phyloP scores from a whole-genome alignment of 805 yeast genomes.

The Ogataea haglerorum region DNA sequence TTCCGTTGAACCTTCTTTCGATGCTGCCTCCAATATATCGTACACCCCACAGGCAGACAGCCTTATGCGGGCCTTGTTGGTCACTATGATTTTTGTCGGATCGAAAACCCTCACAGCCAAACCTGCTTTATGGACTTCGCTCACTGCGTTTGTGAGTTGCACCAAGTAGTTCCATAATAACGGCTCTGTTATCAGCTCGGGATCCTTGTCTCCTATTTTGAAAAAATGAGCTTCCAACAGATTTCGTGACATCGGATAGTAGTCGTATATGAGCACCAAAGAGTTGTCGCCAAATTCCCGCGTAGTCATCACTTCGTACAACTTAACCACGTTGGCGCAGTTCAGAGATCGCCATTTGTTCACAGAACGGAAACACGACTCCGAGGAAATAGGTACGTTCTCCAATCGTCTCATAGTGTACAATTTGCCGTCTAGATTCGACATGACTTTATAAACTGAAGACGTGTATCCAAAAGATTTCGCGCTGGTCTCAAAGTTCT shows the following conservation, averaged over 20 bases:
- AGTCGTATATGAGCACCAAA: conserved; percentile 77
- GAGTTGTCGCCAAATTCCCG: conserved; percentile 81
- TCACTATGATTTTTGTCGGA: conserved; percentile 66
- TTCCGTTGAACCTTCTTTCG: conserved; percentile 30
- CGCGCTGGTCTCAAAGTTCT: conserved; percentile 36
- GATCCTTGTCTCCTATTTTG: conserved; percentile 37
- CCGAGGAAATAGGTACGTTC: conserved; percentile 50
- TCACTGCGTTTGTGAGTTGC: conserved; percentile 70
- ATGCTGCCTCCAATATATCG: conserved; percentile 52
- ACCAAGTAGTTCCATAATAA: conserved; percentile 71
- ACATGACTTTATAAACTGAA: conserved; percentile 73
- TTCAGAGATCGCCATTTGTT: conserved; percentile 63
- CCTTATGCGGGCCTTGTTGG: conserved; percentile 68
- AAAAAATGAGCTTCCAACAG: conserved; percentile 63
- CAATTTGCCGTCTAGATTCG: conserved; percentile 72
- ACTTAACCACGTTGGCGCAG: conserved; percentile 57
- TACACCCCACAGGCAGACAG: conserved; percentile 66
- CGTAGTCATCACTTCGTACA: conserved; percentile 82
- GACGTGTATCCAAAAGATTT: conserved; percentile 52
- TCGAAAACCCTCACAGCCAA: conserved; percentile 62
- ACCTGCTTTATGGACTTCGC: conserved; percentile 60
- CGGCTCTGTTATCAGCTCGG: conserved; percentile 57
- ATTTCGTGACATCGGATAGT: conserved; percentile 72
- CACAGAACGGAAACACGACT: conserved; percentile 55
- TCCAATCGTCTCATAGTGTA: conserved; percentile 77